Conservation (phyloP, 176 grass and related monocot species). For the Avena sativa region DNA sequence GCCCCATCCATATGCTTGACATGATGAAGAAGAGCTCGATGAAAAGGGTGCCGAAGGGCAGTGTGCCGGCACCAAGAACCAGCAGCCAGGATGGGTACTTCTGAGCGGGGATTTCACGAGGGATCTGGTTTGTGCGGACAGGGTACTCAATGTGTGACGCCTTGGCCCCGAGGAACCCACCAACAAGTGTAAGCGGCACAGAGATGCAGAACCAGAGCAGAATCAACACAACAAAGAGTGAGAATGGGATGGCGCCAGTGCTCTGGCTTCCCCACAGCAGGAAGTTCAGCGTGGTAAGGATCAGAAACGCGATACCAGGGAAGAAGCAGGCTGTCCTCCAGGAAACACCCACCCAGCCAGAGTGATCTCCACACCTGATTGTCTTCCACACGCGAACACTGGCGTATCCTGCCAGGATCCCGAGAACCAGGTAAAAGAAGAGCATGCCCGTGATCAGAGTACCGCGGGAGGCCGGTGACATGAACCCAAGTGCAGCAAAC, state of each 20-base stretch:
- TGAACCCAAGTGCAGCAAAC: conserved; percentile 77
- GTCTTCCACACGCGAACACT: conserved; percentile 78
- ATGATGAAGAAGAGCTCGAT: conserved; percentile 92
- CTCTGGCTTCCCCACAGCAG: conserved; percentile 85
- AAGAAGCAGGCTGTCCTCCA: conserved; percentile 84
- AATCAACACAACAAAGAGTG: conserved; percentile 64
- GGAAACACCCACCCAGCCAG: conserved; percentile 63
- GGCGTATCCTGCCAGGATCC: conserved; percentile 67
- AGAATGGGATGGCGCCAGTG: conserved; percentile 77
- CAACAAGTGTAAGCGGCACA: conserved; percentile 68
- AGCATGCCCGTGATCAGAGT: conserved; percentile 79
- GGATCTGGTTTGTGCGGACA: conserved; percentile 82
- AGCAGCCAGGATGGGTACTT: conserved; percentile 83
- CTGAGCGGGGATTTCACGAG: conserved; percentile 76
- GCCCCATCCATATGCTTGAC: conserved; percentile 86
- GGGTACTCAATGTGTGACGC: conserved; percentile 77
- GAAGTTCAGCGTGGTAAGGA: conserved; percentile 85
- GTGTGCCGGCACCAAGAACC: conserved; percentile 75
- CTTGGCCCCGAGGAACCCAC: conserved; percentile 79
- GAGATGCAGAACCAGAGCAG: conserved; percentile 89
- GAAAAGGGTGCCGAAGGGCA: conserved; percentile 82
- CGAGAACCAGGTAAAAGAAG: conserved; percentile 80
- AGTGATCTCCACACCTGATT: conserved; percentile 72
- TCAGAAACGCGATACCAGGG: conserved; percentile 80
- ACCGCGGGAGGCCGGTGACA: conserved; percentile 77